Conservation (phyloP, 768 basidiomycete genomes). For the Kwoniella europaea region DNA sequence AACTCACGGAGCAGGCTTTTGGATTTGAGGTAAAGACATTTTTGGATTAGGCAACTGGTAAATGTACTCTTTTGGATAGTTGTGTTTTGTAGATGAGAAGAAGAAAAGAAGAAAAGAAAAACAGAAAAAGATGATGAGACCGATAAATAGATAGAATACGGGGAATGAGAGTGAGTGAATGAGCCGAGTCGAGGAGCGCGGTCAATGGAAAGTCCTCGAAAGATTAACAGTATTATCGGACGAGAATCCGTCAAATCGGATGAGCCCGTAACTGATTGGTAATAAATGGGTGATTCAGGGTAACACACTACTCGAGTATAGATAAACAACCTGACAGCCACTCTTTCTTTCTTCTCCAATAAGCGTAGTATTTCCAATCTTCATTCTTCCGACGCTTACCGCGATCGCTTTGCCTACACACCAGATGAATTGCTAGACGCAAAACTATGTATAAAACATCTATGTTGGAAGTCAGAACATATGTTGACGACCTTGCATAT, state of each 20-base stretch:
- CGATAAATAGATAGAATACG: neutral
- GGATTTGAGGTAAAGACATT: constrained; percentile 61
- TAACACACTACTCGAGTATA: neutral
- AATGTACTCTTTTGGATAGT: neutral
- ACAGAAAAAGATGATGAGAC: neutral
- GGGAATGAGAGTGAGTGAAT: neutral
- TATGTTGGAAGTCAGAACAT: no score
- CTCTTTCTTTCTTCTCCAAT: no score
- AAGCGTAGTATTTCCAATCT: neutral
- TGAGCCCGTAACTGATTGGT: constrained; percentile 4
- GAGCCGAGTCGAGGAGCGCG: neutral
- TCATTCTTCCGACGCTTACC: neutral
- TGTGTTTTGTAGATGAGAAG: constrained; percentile 10
- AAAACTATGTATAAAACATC: no score
- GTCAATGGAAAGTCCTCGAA: constrained; percentile 19
- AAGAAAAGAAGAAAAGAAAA: constrained; percentile 11
- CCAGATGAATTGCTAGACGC: no score
- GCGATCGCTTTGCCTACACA: no score
- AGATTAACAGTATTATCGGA: neutral
- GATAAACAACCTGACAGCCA: no score
- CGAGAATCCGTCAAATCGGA: constrained; percentile 10
- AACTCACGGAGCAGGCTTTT: constrained; percentile 84
- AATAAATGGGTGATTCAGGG: neutral
- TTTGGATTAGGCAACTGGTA: neutral
- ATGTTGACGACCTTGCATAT: no score